Evolutionary conservation across 306 rosid species (phyloP), one percentile per base, ranked within the genome.

Genomic region (Corylus americana): DNA sequence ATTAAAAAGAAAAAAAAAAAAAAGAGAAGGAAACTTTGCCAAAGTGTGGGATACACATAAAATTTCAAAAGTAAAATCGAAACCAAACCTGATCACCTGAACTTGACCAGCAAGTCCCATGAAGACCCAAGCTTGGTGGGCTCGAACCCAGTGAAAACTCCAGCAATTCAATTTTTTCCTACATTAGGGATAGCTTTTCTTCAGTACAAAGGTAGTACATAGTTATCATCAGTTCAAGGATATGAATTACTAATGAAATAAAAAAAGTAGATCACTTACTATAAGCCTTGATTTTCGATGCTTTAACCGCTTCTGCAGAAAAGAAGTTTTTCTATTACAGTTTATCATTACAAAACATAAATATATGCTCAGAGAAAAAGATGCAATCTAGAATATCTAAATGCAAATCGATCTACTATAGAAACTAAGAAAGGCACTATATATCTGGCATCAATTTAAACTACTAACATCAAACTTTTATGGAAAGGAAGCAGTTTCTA

Each of bases 101-200:
- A 79, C 97, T 89, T 71, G 85, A 90, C 99, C 99, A 96, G 35
- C 91, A 90, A 87, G 88, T 90, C 79, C 99, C 99, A 67, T 88
- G 92, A 70, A 89, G 85, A 29, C 96, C 99, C 89, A 96, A 80
- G 86, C 86, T 75, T 68, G 99, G 99, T 77, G 98, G 97, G 79
- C 90, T 75, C 63, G 96, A 88, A 77, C 99, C 99, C 35, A 93
- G 86, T 59, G 98, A 90, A 82, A 93, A 90, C 73, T 85, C 96
- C 73, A 75, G 93, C 73, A 96, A 77, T 86, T 96, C 98, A 72
- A 96, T 81, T 82, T 80, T 87, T 84, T 96, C 98, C 99, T 96
- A 78, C 78, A 93, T 12, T 53, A 83, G 68, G 73, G 70, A 77
- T 44, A 69, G 75, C 70, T 81, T 66, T 74, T 67, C 74, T 66